A percentile compares a stretch with the other conserved stretches of the same genome.
These are phyloP conservation scores for Bimuria novae-zelandiae DNA, from an alignment of 2,329 filamentous ascomycete species.

Conservation along the genomic window DNA sequence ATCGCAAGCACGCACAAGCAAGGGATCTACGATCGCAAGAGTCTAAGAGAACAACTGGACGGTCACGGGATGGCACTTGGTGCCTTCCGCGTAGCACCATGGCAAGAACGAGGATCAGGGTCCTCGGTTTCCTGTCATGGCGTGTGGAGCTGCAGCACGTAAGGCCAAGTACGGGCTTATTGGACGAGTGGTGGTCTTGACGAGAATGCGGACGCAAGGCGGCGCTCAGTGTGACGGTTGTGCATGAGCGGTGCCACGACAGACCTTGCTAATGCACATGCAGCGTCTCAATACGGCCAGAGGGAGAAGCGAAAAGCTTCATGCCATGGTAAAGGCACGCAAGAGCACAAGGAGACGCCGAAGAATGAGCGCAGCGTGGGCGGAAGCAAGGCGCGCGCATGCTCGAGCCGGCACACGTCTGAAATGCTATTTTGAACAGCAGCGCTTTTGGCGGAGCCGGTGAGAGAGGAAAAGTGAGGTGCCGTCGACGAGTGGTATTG, in stretches of 20 bases:
- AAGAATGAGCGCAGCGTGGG: slow-evolving; percentile 26
- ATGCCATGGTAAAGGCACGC: slow-evolving; percentile 21
- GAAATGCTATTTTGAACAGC: slow-evolving; percentile 13
- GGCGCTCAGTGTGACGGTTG: slow-evolving; percentile 25
- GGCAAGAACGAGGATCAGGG: slow-evolving; percentile 15
- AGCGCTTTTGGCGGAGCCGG: slow-evolving; percentile 31
- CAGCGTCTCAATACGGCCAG: slow-evolving; percentile 24
- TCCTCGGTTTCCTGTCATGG: slow-evolving; percentile 23
- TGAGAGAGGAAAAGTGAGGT: slow-evolving; percentile 30
- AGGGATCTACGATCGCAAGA: slow-evolving; percentile 13
- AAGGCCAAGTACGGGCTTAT: slow-evolving; percentile 22
- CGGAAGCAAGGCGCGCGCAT: slow-evolving; percentile 24
- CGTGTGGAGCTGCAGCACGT: slow-evolving; percentile 21
- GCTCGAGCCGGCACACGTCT: slow-evolving; percentile 18
- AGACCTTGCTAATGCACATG: slow-evolving; percentile 33
- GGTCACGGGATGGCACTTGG: slow-evolving; percentile 21
- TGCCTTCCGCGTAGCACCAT: slow-evolving; percentile 2
- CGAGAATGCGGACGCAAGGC: slow-evolving; percentile 34
- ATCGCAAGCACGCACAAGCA: slow-evolving; percentile 20
- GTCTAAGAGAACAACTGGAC: slow-evolving; percentile 9
- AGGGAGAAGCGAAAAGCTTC: slow-evolving; percentile 14
- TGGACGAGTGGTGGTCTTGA: slow-evolving; percentile 25
- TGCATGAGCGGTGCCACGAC: slow-evolving; percentile 32
- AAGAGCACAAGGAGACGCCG: slow-evolving; percentile 36
- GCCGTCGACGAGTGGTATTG: slow-evolving; percentile 27